These are phyloP conservation scores for Scenedesmus sp. DNA, from an alignment of 163 green algal species.

Conservation along the genomic window DNA sequence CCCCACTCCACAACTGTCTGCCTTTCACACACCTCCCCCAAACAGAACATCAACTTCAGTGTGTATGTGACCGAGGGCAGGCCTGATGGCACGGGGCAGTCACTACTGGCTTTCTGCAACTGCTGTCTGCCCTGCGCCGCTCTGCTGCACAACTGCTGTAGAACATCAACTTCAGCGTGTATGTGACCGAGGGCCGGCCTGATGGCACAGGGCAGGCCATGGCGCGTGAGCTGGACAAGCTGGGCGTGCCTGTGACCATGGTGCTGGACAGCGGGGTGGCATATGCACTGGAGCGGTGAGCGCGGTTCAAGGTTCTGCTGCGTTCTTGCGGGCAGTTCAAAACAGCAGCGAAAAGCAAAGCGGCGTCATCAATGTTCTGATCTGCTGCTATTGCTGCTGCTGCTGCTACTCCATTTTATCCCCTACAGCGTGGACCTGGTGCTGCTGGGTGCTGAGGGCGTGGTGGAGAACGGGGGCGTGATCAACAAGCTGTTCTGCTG, in stretches of 20 bases:
- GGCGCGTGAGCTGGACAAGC: conserved; percentile 83
- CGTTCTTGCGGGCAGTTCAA: conserved; percentile 85
- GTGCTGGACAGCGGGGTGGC: conserved; percentile 91
- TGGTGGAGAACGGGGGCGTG: neutral
- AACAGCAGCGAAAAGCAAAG: conserved; percentile 70
- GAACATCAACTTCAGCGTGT: conserved; percentile 92
- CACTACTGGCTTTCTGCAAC: neutral
- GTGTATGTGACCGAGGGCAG: conserved; percentile 73
- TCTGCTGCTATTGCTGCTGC: neutral
- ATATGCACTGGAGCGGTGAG: conserved; percentile 83
- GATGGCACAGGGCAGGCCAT: conserved; percentile 87
- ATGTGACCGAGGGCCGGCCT: conserved; percentile 93
- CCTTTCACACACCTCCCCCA: too few species aligned
- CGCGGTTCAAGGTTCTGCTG: conserved; percentile 82
- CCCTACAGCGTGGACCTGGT: neutral
- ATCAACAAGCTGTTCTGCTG: neutral
- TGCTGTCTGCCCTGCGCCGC: neutral
- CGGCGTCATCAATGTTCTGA: too few species aligned
- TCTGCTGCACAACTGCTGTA: conserved; percentile 3
- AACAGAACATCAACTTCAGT: conserved; percentile 86
- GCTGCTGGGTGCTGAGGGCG: neutral
- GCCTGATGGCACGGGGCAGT: neutral
- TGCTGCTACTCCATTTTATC: neutral
- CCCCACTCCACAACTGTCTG: neutral
- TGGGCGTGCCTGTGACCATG: conserved; percentile 87